These are phyloP conservation scores for Pyrus communis DNA, from an alignment of 306 rosid genomes.

Conservation along the genomic window DNA sequence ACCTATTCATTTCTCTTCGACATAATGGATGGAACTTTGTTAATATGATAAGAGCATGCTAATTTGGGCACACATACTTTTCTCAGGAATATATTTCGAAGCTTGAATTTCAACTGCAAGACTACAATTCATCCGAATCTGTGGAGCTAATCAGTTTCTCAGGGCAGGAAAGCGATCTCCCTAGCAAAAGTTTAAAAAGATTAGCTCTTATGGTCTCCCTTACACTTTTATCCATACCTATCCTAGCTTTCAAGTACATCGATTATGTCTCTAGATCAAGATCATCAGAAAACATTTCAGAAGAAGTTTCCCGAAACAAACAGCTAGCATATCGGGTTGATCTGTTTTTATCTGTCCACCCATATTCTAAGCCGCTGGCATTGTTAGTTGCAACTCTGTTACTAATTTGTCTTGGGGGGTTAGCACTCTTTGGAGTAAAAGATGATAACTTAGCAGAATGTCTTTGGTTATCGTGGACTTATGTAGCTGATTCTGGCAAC, in stretches of 20 bases:
- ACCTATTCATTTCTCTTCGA: background rate
- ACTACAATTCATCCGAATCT: slow-evolving; percentile 28
- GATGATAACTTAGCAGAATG: slow-evolving; percentile 56
- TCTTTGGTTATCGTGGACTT: slow-evolving; percentile 92
- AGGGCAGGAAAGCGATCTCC: slow-evolving; percentile 21
- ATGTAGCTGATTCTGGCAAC: slow-evolving; percentile 84
- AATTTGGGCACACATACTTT: slow-evolving; percentile 3
- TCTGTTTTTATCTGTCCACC: slow-evolving; percentile 72
- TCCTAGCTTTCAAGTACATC: slow-evolving; percentile 47
- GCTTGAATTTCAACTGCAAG: slow-evolving; percentile 37
- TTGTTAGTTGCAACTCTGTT: slow-evolving; percentile 71
- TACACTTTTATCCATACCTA: slow-evolving; percentile 43
- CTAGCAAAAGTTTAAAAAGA: slow-evolving; percentile 37
- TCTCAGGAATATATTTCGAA: slow-evolving; percentile 47
- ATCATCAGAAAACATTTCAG: slow-evolving; percentile 45
- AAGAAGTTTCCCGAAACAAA: slow-evolving; percentile 62
- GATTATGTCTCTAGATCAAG: slow-evolving; percentile 58
- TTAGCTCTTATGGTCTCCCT: slow-evolving; percentile 48
- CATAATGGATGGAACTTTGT: background rate
- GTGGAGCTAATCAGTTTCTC: slow-evolving; percentile 18
- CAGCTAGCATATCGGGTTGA: slow-evolving; percentile 68
- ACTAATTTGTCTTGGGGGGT: slow-evolving; percentile 70
- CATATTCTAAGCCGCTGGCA: slow-evolving; percentile 80
- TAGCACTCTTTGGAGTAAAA: slow-evolving; percentile 80
- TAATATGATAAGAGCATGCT: background rate